These are phyloP conservation scores for Vinca major DNA, from an alignment of 305 asterid genomes.

Conservation along the genomic window DNA sequence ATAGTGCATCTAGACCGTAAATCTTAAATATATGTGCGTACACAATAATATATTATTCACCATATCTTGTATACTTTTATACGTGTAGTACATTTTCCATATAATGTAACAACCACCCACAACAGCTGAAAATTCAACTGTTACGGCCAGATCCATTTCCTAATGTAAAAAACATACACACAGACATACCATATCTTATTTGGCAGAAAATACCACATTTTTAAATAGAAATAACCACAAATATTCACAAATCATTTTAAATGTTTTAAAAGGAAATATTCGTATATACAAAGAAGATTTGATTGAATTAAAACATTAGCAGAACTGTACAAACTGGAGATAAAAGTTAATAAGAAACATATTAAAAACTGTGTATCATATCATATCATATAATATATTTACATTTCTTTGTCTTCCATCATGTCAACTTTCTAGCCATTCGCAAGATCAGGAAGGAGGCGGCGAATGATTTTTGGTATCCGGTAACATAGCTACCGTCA, in stretches of 20 bases:
- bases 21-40: too few relatives aligned
- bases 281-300: constrained; percentile 27
- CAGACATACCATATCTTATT: too few relatives aligned
- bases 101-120: too few relatives aligned
- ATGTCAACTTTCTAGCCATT: constrained; percentile 49
- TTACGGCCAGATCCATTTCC: too few relatives aligned
- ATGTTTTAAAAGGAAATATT: background rate
- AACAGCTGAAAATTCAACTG: too few relatives aligned
- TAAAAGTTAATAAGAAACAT: too few relatives aligned
- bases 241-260: constrained; percentile 12
- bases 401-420: constrained; percentile 77
- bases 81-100: too few relatives aligned
- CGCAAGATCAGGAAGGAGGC: constrained; percentile 88
- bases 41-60: too few relatives aligned
- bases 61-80: too few relatives aligned
- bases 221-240: background rate
- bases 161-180: too few relatives aligned
- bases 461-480: constrained; percentile 65
- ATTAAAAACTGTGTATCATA: background rate
- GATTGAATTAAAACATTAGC: constrained; percentile 28
- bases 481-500: constrained; percentile 95
- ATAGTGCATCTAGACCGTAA: too few relatives aligned
- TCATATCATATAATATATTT: constrained; percentile 33
- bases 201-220: too few relatives aligned
- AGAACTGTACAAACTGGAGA: constrained; percentile 29